A percentile compares a stretch with the other conserved stretches of the same genome.
Evolutionary conservation across 1,284 basidiomycete genomes (phyloP).

Genomic region (Baeospora myosura): DNA sequence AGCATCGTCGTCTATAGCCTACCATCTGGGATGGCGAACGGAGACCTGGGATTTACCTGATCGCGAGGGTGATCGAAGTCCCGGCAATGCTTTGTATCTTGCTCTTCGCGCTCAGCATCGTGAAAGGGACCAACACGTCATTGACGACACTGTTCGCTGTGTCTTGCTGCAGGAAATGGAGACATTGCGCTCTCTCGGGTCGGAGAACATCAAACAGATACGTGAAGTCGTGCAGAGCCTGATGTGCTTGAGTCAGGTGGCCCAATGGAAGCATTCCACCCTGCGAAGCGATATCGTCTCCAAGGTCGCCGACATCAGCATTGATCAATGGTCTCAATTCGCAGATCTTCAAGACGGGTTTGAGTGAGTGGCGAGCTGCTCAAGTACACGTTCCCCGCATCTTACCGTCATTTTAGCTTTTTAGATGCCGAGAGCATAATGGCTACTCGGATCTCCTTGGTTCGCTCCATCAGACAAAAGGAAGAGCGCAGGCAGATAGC

Average conservation of each 20-base stretch:
- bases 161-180: conserved; percentile 57
- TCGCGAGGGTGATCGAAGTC: conserved; percentile 29
- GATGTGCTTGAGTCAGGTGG: conserved; percentile 73
- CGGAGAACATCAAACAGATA: conserved; percentile 74
- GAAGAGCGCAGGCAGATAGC: conserved; percentile 72
- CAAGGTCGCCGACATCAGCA: conserved; percentile 33
- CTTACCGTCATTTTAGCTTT: conserved; percentile 48
- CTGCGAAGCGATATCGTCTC: no score
- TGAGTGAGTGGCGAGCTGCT: conserved; percentile 45
- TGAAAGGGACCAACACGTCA: conserved; percentile 48
- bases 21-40: conserved; percentile 84
- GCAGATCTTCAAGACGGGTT: conserved; percentile 46
- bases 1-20: conserved; percentile 48
- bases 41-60: conserved; percentile 90
- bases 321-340: conserved; percentile 35
- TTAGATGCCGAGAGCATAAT: conserved; percentile 70
- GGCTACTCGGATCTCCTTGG: conserved; percentile 77
- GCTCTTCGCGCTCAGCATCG: conserved; percentile 74
- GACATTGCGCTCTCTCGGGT: conserved; percentile 57
- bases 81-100: conserved; percentile 65
- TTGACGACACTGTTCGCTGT: conserved; percentile 41
- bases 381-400: conserved; percentile 1
- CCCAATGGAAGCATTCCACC: conserved; percentile 42
- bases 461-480: conserved; percentile 59
- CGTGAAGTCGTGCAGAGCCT: conserved; percentile 59